These are phyloP conservation scores for Xylaria bambusicola DNA, from an alignment of 495 filamentous ascomycete species.

Conservation along the genomic window DNA sequence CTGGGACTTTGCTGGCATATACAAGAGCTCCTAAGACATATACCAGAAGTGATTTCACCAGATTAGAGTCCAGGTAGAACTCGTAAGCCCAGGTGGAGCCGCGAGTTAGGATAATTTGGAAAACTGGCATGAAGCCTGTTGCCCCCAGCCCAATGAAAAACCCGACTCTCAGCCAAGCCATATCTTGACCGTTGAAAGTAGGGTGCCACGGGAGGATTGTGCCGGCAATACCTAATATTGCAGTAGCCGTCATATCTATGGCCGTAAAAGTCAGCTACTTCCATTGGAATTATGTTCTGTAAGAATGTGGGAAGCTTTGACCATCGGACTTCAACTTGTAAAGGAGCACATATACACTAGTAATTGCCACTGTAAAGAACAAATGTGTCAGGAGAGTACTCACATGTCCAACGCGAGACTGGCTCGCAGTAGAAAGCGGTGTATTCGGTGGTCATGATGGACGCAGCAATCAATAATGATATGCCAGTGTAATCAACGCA, in stretches of 20 bases:
- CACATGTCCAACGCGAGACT: conserved; percentile 67
- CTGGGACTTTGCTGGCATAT: conserved; percentile 93
- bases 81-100: conserved; percentile 73
- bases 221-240: conserved; percentile 78
- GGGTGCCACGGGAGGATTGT: conserved; percentile 97
- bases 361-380: not conserved
- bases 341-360: not conserved
- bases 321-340: not conserved
- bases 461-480: conserved; percentile 91
- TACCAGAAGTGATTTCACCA: conserved; percentile 79
- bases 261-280: not conserved
- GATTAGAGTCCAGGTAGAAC: conserved; percentile 78
- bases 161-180: conserved; percentile 86
- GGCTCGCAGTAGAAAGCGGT: conserved; percentile 99
- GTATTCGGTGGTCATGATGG: conserved; percentile 98
- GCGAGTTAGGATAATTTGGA: conserved; percentile 77
- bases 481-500: conserved; percentile 99
- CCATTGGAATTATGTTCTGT: not conserved
- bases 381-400: not conserved
- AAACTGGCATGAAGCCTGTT: conserved; percentile 88
- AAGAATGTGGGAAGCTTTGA: not conserved
- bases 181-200: conserved; percentile 87
- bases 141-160: conserved; percentile 88
- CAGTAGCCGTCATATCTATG: conserved; percentile 72
- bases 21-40: conserved; percentile 83